Evolutionary conservation across 1,284 basidiomycete genomes (phyloP).

Genomic region (Pseudozyma thailandica): DNA sequence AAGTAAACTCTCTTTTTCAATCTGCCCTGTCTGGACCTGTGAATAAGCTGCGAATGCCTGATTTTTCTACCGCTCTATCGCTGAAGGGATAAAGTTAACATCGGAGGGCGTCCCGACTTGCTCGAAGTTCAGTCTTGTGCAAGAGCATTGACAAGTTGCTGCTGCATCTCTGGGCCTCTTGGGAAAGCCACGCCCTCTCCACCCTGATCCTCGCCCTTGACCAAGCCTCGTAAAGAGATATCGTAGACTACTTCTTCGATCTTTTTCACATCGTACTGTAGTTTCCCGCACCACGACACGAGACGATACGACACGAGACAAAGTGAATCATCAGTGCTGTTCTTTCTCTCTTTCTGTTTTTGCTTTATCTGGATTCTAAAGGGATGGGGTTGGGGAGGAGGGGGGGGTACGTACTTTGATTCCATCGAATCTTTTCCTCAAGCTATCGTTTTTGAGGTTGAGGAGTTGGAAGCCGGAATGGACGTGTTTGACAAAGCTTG

Average conservation of each 20-base stretch:
- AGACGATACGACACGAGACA: too few relatives aligned
- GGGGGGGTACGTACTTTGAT: conserved; percentile 53
- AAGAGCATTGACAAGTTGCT: not conserved
- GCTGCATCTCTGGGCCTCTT: not conserved
- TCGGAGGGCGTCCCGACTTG: too few relatives aligned
- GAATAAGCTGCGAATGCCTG: too few relatives aligned
- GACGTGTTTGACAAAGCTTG: conserved; percentile 62
- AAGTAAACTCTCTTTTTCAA: too few relatives aligned
- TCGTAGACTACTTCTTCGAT: conserved; percentile 67
- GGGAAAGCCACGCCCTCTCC: conserved; percentile 33
- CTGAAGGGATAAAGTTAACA: too few relatives aligned
- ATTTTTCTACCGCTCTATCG: too few relatives aligned
- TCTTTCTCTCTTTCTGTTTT: not conserved
- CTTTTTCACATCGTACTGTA: conserved; percentile 66
- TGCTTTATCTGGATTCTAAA: not conserved
- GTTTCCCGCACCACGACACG: too few relatives aligned
- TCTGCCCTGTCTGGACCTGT: too few relatives aligned
- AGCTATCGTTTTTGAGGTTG: conserved; percentile 65
- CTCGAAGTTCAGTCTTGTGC: too few relatives aligned
- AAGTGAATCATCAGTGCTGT: too few relatives aligned
- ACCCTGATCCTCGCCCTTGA: conserved; percentile 10
- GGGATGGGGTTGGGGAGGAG: not conserved
- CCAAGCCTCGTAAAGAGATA: conserved; percentile 55
- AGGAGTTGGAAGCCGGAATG: conserved; percentile 64
- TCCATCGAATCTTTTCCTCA: conserved; percentile 64